These are phyloP conservation scores for Colletotrichum eremochloae DNA, from an alignment of 2,329 filamentous ascomycete species.

Conservation along the genomic window DNA sequence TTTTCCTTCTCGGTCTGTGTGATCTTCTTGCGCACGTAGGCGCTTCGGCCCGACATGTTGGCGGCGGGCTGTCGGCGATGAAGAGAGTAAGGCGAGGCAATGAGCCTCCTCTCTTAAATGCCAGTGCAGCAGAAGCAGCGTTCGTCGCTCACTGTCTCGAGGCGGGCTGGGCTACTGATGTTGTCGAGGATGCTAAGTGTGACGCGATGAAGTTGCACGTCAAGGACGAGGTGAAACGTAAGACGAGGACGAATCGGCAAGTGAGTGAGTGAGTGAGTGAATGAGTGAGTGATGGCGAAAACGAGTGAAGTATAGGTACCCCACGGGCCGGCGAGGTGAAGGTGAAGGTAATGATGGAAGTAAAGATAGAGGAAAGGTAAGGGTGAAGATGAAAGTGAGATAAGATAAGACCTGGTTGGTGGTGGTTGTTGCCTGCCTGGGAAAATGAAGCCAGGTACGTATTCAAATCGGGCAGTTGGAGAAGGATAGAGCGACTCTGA, in stretches of 20 bases:
- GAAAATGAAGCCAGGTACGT: slow-evolving; percentile 7
- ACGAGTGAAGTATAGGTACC: background rate
- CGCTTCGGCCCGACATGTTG: slow-evolving; percentile 70
- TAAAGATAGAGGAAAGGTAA: too few species aligned
- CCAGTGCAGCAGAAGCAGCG: background rate
- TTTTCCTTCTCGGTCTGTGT: slow-evolving; percentile 60
- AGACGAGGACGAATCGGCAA: background rate
- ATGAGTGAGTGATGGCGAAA: background rate
- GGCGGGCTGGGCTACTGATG: background rate
- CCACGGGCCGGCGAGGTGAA: background rate
- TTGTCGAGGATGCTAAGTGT: background rate
- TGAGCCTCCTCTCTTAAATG: background rate
- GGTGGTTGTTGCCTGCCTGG: background rate
- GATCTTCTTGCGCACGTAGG: slow-evolving; percentile 71
- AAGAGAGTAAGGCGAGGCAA: background rate
- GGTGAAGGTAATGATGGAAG: background rate
- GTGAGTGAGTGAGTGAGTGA: background rate
- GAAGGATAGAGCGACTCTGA: background rate
- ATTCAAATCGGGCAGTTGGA: slow-evolving; percentile 29
- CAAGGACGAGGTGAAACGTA: background rate
- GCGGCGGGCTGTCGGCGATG: background rate
- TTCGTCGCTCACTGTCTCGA: background rate
- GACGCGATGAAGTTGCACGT: background rate
- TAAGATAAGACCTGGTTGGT: slow-evolving; percentile 22
- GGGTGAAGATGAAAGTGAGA: background rate